Conservation (phyloP, 768 basidiomycete genomes). For the Macrolepiota albuminosa region DNA sequence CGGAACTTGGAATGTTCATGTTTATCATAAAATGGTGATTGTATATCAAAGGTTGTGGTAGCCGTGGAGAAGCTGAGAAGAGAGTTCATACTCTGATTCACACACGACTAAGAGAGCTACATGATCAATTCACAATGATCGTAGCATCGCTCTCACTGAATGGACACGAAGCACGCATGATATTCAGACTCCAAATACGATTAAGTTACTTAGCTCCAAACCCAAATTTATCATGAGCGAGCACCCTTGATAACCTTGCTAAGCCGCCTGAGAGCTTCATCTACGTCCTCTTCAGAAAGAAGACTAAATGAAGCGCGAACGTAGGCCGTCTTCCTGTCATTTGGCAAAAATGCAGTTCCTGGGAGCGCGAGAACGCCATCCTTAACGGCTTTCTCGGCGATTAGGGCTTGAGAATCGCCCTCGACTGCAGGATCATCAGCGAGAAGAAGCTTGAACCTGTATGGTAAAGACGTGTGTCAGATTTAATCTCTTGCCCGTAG, state of each 20-base stretch:
- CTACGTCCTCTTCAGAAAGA: constrained; percentile 54
- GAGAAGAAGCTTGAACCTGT: constrained; percentile 64
- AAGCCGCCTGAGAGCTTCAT: constrained; percentile 66
- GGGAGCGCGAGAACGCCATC: constrained; percentile 83
- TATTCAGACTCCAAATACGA: background rate
- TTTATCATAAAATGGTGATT: no score
- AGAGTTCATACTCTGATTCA: background rate
- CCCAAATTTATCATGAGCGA: constrained; percentile 9
- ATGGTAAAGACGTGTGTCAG: background rate
- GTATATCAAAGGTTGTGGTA: no score
- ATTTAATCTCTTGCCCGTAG: background rate
- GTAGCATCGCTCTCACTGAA: background rate
- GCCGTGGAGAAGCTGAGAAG: no score
- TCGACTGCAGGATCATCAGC: constrained; percentile 24
- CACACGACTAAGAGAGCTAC: background rate
- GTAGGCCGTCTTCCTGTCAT: constrained; percentile 57
- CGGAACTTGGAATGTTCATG: no score
- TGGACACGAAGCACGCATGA: background rate
- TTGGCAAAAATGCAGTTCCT: constrained; percentile 71
- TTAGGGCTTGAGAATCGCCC: constrained; percentile 64
- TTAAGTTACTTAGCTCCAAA: background rate
- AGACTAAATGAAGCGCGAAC: constrained; percentile 79
- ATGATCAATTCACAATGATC: background rate
- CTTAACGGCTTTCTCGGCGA: constrained; percentile 63
- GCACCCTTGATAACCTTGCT: constrained; percentile 24